Evolutionary conservation across 2,329 filamentous ascomycete genomes (phyloP), one percentile per base, ranked within the genome.

Genomic region (Lithohypha guttulata): DNA sequence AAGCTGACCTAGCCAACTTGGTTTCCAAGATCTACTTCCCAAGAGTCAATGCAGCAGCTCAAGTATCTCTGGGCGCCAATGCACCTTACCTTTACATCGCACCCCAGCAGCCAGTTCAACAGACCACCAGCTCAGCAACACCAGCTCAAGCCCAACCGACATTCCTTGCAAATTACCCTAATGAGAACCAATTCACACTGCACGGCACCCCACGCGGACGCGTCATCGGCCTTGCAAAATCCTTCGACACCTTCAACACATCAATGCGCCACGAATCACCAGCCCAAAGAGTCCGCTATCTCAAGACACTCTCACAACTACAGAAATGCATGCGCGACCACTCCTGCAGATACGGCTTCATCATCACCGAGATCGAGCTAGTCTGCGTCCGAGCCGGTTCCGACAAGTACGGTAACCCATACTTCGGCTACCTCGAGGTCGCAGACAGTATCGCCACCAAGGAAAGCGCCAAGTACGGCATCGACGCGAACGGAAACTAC

Each of bases 261-360:
- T 84, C 83, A 46, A 93, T 94, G 84, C 83, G 86, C 43, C 77
- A 79, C 43, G 84, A 93, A 59, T 78, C 79, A 30, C 84, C 87
- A 48, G 75, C 85, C 59, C 82, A 86, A 62, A 81, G 83, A 42
- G 84, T 94, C 42, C 79, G 89, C 61, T 95, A 95, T 65, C 79
- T 95, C 14, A 79, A 82, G 35, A 84, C 84, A 1, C 75, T 96
- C 4, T 73, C 86, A 0, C 84, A 93, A 52, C 68, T 95, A 30
- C 89, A 96, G 62, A 76, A 84, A 56, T 79, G 80, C 55, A 94
- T 95, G 85, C 85, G 89, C 59, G 85, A 93, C 63, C 84, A 94
- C 63, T 79, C 79, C 50, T 93, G 84, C 57, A 79, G 89, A 43
- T 96, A 95, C 60, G 89, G 89, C 39, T 96, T 94, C 68, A 89